Evolutionary conservation across 2,329 filamentous ascomycete genomes (phyloP).

Genomic region (Penicillium psychrosexuale): DNA sequence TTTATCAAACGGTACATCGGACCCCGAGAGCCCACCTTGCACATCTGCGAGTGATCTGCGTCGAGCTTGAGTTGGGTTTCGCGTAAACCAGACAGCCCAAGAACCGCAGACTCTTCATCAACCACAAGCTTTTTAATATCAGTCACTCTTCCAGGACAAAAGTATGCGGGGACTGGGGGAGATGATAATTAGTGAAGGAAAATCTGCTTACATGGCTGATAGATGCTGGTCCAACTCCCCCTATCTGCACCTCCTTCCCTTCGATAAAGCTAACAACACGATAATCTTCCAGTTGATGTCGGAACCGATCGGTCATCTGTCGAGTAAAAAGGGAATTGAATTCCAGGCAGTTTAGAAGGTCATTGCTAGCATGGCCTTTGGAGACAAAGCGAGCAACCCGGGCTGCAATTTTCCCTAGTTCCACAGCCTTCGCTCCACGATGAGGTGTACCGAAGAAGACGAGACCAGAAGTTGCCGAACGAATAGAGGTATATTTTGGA

Average conservation of each 20-base stretch:
- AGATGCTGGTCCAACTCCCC: conserved; percentile 29
- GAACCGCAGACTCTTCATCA: conserved; percentile 36
- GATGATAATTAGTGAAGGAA: background rate
- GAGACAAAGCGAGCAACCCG: conserved; percentile 33
- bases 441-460: conserved; percentile 39
- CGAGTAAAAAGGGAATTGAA: conserved; percentile 32
- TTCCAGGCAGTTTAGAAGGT: conserved; percentile 29
- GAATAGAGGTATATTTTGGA: conserved; percentile 33
- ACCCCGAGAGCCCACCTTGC: conserved; percentile 29
- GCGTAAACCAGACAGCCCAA: conserved; percentile 33
- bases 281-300: conserved; percentile 36
- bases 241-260: conserved; percentile 31
- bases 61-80: conserved; percentile 37
- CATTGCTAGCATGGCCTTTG: conserved; percentile 32
- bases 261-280: conserved; percentile 36
- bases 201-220: conserved; percentile 31
- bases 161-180: accelerated
- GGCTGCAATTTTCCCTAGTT: conserved; percentile 34
- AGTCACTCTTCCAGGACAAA: background rate
- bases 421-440: conserved; percentile 32
- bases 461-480: conserved; percentile 32
- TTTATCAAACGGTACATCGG: conserved; percentile 33
- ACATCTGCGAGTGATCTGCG: conserved; percentile 38
- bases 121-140: conserved; percentile 30
- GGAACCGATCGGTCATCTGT: conserved; percentile 34